Base-by-base conservation (phyloP, 768 basidiomycete species). In the Paxillus rubicundulus region DNA sequence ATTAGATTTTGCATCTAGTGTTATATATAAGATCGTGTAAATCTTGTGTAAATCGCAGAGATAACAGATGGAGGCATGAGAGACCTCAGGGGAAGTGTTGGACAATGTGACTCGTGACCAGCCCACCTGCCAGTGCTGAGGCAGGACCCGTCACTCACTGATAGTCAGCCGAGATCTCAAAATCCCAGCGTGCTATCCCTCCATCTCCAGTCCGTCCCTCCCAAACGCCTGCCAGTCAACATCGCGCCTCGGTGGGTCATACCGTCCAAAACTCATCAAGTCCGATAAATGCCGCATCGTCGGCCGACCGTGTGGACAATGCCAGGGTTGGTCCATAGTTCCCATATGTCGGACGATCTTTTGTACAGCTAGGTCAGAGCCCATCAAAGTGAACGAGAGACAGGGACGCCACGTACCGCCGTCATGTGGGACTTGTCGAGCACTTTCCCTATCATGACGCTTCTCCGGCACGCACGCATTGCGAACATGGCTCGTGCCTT, bases 401-500 rank as follows among this genome's bases (percentile, higher is more conserved):
- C 24, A 5, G 17, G 17, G 16, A 24, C 5, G 18, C 24, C 20
- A 72, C 81, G 66, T 61, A 91, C 87, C 54, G 75, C 63, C 17
- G 76, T 80, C 96, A 99, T 98, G 63, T 90, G 91, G 14, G 74
- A 68, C 53, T 70, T 75, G 34, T 79, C 92, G 54, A 98, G 75
- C 10, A 93, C 77, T 74, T 82, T 90, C 4, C 97, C 95, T 40
- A 98, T 78, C 97, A 98, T 99, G 38, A 97, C 86, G 68, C 94
- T 98, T 74, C 90, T 94, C 57, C 96, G 70, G 70, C 97, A 99
- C 0, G 97, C 97, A 33, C 95, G 82, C 81, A 86, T 90, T 0
- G 97, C 97, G 64, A 99, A 98, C 95, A 99, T 98, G 5, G 85
- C 78, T 14, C 94, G 81, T 14, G 90, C 92, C 68, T 98, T 98